These are phyloP conservation scores for Cadophora gregata DNA, from an alignment of 2,329 filamentous ascomycete species.

Conservation along the genomic window DNA sequence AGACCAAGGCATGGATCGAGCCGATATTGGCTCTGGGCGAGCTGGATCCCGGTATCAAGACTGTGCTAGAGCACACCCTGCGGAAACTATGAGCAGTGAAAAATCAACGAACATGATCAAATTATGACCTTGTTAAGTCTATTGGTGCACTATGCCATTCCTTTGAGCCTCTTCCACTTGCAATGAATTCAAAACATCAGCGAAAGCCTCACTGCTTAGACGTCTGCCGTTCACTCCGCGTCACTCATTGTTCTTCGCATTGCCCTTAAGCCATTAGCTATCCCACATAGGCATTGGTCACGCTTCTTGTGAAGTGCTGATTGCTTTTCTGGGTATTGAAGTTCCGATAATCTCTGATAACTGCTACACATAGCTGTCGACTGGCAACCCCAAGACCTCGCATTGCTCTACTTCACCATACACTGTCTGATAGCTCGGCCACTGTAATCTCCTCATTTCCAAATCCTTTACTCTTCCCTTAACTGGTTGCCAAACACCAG, in stretches of 20 bases:
- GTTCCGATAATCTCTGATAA: not conserved
- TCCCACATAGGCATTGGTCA: no score
- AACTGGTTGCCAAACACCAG: conserved; percentile 34
- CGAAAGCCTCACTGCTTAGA: no score
- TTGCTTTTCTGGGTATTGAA: not conserved
- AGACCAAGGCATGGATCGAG: conserved; percentile 61
- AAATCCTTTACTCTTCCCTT: not conserved
- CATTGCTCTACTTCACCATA: conserved; percentile 33
- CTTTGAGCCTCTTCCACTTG: no score
- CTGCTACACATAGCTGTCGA: conserved; percentile 25
- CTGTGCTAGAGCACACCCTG: conserved; percentile 58
- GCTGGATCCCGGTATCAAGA: conserved; percentile 61
- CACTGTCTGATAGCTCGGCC: conserved; percentile 27
- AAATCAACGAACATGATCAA: not conserved
- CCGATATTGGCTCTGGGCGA: conserved; percentile 54
- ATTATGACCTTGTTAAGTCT: not conserved
- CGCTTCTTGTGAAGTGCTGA: not conserved
- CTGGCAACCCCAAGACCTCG: conserved; percentile 24
- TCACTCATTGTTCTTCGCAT: no score
- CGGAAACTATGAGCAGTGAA: conserved; percentile 34
- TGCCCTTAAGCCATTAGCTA: no score
- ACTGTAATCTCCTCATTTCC: conserved; percentile 31
- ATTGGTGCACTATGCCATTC: not conserved
- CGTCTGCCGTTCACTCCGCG: no score
- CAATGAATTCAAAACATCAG: no score